phyloP scores from a whole-genome alignment of 2,329 filamentous ascomycete species.

The Monosporascus ibericus region DNA sequence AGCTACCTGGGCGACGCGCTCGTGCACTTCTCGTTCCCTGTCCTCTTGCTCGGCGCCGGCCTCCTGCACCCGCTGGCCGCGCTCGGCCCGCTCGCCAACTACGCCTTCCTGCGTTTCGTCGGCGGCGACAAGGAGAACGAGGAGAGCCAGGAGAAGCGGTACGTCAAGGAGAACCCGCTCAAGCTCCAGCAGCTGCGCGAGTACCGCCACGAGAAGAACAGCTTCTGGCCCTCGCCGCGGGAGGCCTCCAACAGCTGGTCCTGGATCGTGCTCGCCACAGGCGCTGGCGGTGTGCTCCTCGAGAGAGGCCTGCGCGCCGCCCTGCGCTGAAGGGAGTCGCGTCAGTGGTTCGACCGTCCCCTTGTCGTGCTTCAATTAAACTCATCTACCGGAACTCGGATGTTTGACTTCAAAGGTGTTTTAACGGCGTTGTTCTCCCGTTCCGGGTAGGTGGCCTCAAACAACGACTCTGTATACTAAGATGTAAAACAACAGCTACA shows the following conservation, averaged over 20 bases:
- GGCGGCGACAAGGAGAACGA: slow-evolving; percentile 53
- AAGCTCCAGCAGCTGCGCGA: slow-evolving; percentile 48
- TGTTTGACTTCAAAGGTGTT: too few species aligned
- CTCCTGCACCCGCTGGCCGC: slow-evolving; percentile 49
- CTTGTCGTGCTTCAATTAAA: too few species aligned
- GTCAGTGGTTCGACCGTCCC: too few species aligned
- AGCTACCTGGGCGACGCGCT: slow-evolving; percentile 57
- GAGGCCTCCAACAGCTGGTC: slow-evolving; percentile 51
- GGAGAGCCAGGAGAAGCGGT: slow-evolving; percentile 43
- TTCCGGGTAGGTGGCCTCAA: too few species aligned
- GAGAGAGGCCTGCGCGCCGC: slow-evolving; percentile 25
- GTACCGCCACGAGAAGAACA: slow-evolving; percentile 50
- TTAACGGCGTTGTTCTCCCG: too few species aligned
- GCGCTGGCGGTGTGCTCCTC: slow-evolving; percentile 39
- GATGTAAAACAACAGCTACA: too few species aligned
- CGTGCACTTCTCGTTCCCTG: slow-evolving; percentile 52
- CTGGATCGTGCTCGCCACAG: slow-evolving; percentile 44
- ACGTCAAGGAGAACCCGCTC: slow-evolving; percentile 39
- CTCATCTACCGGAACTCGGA: too few species aligned
- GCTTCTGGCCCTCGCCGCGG: slow-evolving; percentile 49
- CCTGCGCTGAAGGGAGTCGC: too few species aligned
- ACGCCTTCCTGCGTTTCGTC: slow-evolving; percentile 50
- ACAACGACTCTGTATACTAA: too few species aligned
- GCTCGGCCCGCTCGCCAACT: slow-evolving; percentile 51
- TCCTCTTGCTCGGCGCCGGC: slow-evolving; percentile 49